Evolutionary conservation across 495 filamentous ascomycete genomes (phyloP), one percentile per base, ranked within the genome.

Genomic region (Aspergillus bertholletiae): DNA sequence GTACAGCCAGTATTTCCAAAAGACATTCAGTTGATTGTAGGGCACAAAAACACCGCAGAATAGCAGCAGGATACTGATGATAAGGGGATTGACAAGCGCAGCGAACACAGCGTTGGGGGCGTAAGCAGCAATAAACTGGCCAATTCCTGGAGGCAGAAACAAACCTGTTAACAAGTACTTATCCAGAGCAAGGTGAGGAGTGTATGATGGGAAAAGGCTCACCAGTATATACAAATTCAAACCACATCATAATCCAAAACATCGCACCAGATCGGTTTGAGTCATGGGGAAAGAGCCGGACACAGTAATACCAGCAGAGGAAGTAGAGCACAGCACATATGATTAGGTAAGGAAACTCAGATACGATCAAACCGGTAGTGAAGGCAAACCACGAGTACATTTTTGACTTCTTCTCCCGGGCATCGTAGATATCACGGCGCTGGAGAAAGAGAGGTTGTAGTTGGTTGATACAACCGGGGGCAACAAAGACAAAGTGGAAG

Each of bases 1-100:
- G 69, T 90, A 90, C 56, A 88, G 85, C 88, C 87, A 90, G 79
- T 90, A 91, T 17, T 80, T 71, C 55, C 86, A 87, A 52, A 88
- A 77, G 3, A 67, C 79, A 22, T 76, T 70, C 22, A 88, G 85
- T 46, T 75, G 67, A 0, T 46, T 45, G 46, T 74, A 72, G 2
- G 72, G 72, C 4, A 74, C 71, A 35, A 74, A 55, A 7, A 75
- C 72, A 59, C 74, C 71, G 54, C 84, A 85, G 63, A 84, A 79
- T 49, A 80, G 79, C 53, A 71, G 75, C 58, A 88, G 76, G 18
- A 79, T 80, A 59, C 81, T 83, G 49, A 81, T 67, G 52, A 87
- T 62, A 23, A 84, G 69, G 9, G 82, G 82, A 58, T 87, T 70
- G 41, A 77, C 78, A 39, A 82, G 70, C 5, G 79, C 77, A 2